These are phyloP conservation scores for Cryptomeria japonica DNA, from an alignment of 75 land plant genomes.

Conservation along the genomic window DNA sequence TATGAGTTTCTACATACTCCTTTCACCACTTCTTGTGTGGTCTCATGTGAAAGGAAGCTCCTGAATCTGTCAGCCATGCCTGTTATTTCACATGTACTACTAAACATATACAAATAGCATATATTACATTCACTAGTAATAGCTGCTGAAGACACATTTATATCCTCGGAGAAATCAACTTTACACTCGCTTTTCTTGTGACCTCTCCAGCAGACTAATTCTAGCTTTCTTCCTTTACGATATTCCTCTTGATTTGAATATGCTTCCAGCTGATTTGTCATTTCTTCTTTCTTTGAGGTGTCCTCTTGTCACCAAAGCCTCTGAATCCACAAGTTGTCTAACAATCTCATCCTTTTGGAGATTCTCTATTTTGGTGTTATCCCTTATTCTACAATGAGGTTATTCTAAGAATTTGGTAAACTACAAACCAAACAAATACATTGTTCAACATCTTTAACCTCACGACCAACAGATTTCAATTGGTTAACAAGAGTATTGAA, in stretches of 20 bases:
- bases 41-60: too few species aligned
- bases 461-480: background rate
- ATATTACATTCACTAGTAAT: background rate
- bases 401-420: background rate
- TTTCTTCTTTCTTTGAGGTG: background rate
- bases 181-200: background rate
- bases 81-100: background rate
- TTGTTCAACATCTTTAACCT: background rate
- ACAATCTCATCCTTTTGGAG: background rate
- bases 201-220: background rate
- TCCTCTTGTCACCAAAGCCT: background rate
- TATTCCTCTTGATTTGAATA: background rate
- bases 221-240: background rate
- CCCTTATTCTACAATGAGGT: background rate
- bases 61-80: background rate
- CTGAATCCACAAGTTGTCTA: background rate
- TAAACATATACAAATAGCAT: background rate
- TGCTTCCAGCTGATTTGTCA: background rate
- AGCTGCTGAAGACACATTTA: background rate
- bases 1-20: too few species aligned
- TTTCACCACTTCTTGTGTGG: too few species aligned
- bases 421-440: background rate
- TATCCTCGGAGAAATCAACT: background rate
- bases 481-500: background rate
- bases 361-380: background rate